Evolutionary conservation across 75 land plant species (phyloP), one percentile per base, ranked within the genome.

Genomic region (Isoetes taiwanensis): DNA sequence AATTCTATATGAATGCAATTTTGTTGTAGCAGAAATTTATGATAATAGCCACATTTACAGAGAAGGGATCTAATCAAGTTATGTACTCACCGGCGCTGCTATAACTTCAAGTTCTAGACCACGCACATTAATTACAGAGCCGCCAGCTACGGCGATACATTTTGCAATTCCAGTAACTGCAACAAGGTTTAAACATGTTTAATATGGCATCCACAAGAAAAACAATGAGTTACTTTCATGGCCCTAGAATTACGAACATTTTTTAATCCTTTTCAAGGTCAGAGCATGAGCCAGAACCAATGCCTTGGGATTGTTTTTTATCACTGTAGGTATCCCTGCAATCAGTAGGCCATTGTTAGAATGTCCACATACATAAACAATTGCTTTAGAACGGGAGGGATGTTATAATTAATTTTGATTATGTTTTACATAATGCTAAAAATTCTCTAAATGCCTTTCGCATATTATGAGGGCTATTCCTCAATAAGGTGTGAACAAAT

Each of bases 221-320:
- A 25, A 43, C 48, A 43, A 25, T 20, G 24, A 43, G 3, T 25
- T 25, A 43, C 11, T 12, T 12, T 20, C 2, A 40, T 6, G 20
- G 8, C 8, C 8, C 19, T 28, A 54, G 28, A 38, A 19, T 6
- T 6, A 41, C 52, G 11, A n/a, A 90, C 96, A 83, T 85, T 81
- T 81, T 25, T 66, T 76, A 42, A 90, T 73, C 30, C 97, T 80
- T 2, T 41, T 43, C 57, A 82, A 67, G 8, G 97, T 90, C 29
- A 73, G 74, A 62, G 85, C 87, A 70, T 90, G 97, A 32, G 97
- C 97, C 43, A 90, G 30, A 5, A 90, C 53, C 56, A 62, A 62
- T 34, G 93, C 97, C 64, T 86, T 72, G 59, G 87, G 84, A 59
- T 86, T 86, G 67, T 64, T 67, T 41, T 76, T 74, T 54, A 73